A percentile compares a stretch with the other conserved stretches of the same genome.
These are phyloP conservation scores for Talaromyces sp. DNA, from an alignment of 2,329 filamentous ascomycete genomes.

Conservation along the genomic window DNA sequence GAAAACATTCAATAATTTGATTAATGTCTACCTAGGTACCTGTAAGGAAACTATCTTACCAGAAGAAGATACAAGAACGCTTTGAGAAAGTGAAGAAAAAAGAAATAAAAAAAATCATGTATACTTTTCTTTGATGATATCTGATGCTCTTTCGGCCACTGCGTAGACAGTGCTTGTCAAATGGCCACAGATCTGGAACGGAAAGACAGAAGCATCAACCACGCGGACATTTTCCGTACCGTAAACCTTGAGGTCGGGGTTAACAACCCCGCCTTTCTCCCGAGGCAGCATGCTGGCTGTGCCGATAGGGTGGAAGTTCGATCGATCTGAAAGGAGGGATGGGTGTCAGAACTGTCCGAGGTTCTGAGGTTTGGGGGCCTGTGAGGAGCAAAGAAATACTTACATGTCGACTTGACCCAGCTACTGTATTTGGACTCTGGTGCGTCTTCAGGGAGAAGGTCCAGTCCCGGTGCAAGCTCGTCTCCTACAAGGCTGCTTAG, in stretches of 20 bases:
- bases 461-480: not conserved
- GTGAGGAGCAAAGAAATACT: not conserved
- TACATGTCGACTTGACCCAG: not conserved
- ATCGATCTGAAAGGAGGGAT: constrained; percentile 23
- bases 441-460: not conserved
- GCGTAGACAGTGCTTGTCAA: constrained; percentile 31
- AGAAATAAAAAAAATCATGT: not conserved
- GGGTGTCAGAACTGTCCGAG: not conserved
- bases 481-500: not conserved
- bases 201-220: constrained; percentile 36
- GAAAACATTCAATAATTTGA: not conserved
- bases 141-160: constrained; percentile 32
- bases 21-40: not conserved
- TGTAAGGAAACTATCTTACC: not conserved
- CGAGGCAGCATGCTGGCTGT: constrained; percentile 16
- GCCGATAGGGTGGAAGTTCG: constrained; percentile 28
- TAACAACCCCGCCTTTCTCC: constrained; percentile 12
- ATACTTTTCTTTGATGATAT: constrained; percentile 32
- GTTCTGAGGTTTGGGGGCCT: not conserved
- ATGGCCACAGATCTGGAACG: constrained; percentile 32
- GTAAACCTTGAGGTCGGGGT: not conserved
- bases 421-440: not conserved
- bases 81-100: not conserved
- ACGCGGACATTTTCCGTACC: constrained; percentile 31
- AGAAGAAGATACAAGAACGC: not conserved